These are phyloP conservation scores for Ceriops decandra DNA, from an alignment of 345 rosid species.

Conservation along the genomic window DNA sequence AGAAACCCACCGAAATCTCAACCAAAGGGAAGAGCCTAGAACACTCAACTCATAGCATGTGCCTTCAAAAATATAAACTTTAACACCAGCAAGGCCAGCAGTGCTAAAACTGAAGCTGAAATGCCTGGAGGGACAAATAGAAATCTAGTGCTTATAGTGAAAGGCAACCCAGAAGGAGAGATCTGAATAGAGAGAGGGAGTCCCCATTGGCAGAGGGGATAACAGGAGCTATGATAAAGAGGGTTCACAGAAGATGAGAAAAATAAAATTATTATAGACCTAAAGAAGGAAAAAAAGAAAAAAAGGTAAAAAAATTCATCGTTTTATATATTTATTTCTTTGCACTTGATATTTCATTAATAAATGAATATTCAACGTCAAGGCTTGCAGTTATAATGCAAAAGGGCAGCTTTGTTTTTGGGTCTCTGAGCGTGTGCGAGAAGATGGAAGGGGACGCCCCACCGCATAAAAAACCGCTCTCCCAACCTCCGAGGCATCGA, in stretches of 20 bases:
- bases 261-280: background rate
- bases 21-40: conserved; percentile 6
- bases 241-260: conserved; percentile 24
- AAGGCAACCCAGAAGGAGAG: conserved; percentile 16
- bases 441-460: background rate
- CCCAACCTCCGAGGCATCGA: too few relatives aligned
- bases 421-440: too few relatives aligned
- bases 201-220: background rate
- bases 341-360: too few relatives aligned
- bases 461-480: conserved; percentile 32
- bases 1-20: background rate
- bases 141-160: conserved; percentile 36
- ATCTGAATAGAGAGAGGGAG: conserved; percentile 33
- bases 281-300: background rate
- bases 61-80: conserved; percentile 19
- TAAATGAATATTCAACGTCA: background rate
- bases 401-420: conserved; percentile 1
- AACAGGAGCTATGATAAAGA: background rate
- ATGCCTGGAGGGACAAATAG: conserved; percentile 7
- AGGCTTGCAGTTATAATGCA: background rate
- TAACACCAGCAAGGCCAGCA: background rate
- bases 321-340: background rate
- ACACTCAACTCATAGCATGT: conserved; percentile 20
- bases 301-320: background rate
- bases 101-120: background rate